Evolutionary conservation across 163 green algal species (phyloP), one percentile per base, ranked within the genome.

Genomic region (Trebouxiophyceae sp.): DNA sequence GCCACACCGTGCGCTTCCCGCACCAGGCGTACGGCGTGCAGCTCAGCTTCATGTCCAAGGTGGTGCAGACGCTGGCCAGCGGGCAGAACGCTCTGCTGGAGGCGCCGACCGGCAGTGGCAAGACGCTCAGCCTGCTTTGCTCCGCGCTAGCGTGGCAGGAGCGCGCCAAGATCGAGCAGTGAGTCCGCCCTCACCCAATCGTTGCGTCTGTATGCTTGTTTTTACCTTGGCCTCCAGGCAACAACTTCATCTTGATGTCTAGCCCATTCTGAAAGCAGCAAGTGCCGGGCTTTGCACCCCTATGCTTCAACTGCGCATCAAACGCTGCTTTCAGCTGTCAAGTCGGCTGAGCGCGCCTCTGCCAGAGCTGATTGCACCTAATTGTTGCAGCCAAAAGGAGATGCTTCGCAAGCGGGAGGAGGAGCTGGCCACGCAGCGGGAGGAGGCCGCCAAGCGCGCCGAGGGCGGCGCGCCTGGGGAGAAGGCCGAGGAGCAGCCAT

Each of bases 61-160:
- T 85, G 2, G 62, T 93, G 2, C 23, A 72, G 26, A 74, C 81
- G 22, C 62, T 91, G 29, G 73, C 90, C 73, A 72, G 67, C 8
- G 58, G 67, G 19, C 72, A 82, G 39, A 93, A 96, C 62, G 90
- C 89, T 5, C 75, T 96, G 65, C 79, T 96, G 50, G 90, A 96
- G 67, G 90, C 84, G 62, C 90, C 90, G 32, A 96, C 90, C 5
- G 89, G 89, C 60, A 89, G 79, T 1, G 93, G 93, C 33, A 98
- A 98, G 77, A 98, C 93, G 6, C 76, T 98, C 32, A 96, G 86
- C 62, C 81, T 98, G 72, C 85, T 98, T 31, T 98, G 93, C 72
- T 83, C 92, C 22, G 84, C 90, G 0, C 73, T 98, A 28, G 92
- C 88, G 0, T 98, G 93, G 93, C 81, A 90, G 34, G 66, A 84